Conservation (phyloP, 225 moss, liverwort and hornwort genomes). For the Polytrichum formosum region DNA sequence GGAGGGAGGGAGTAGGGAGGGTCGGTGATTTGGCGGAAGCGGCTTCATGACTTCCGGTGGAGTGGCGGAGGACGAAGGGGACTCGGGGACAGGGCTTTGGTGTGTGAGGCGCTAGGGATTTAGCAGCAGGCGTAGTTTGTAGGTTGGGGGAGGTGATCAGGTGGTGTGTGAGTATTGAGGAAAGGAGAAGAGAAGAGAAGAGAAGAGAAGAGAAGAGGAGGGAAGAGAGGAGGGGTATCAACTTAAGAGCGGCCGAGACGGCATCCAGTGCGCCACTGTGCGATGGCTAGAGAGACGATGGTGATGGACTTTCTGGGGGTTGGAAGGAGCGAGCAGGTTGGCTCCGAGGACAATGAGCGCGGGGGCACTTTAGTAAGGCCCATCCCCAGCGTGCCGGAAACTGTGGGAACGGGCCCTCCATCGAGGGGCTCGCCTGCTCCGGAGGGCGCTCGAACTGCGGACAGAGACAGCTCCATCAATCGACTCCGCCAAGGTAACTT, state of each 20-base stretch:
- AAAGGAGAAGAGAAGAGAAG: background rate
- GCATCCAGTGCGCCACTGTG: background rate
- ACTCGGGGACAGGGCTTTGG: background rate
- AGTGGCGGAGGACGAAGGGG: background rate
- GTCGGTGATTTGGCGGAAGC: background rate
- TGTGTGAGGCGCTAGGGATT: background rate
- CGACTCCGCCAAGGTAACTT: slow-evolving; percentile 10
- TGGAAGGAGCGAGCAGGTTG: background rate
- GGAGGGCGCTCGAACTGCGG: slow-evolving; percentile 11
- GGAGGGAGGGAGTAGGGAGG: background rate
- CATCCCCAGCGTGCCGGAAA: slow-evolving; percentile 21
- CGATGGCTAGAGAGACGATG: slow-evolving; percentile 40
- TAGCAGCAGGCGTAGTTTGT: background rate
- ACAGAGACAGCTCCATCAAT: slow-evolving; percentile 8
- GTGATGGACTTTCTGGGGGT: slow-evolving; percentile 45
- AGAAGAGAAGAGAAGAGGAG: background rate
- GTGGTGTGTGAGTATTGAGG: background rate
- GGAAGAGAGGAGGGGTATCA: background rate
- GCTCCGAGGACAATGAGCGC: slow-evolving; percentile 13
- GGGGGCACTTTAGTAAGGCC: slow-evolving; percentile 31
- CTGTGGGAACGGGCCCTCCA: slow-evolving; percentile 6
- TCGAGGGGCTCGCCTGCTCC: slow-evolving; percentile 18
- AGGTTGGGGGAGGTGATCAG: background rate
- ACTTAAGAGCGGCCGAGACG: background rate
- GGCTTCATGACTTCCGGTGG: background rate